A percentile compares a stretch with the other conserved stretches of the same genome.
Conservation (phyloP, 768 basidiomycete genomes). For the Tylopilus cervinicoccineus region DNA sequence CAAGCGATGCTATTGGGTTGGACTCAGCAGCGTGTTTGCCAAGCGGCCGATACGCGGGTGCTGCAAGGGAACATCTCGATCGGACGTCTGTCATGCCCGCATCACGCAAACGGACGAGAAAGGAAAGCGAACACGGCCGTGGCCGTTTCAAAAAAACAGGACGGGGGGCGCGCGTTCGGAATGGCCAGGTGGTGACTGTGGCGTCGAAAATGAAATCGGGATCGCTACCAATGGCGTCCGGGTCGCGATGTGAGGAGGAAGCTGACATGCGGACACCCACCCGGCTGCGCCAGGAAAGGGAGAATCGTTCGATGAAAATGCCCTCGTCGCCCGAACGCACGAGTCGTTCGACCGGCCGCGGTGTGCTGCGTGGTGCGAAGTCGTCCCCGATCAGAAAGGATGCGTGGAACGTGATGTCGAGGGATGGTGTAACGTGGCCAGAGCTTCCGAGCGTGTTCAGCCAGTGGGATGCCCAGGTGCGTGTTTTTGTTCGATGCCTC, state of each 20-base stretch:
- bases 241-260: background rate
- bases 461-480: conserved; percentile 25
- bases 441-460: conserved; percentile 5
- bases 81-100: background rate
- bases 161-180: conserved; percentile 8
- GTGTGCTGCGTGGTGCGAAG: background rate
- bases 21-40: background rate
- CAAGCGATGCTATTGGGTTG: too few species aligned
- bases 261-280: background rate
- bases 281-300: background rate
- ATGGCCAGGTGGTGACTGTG: conserved; percentile 13
- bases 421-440: conserved; percentile 12
- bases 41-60: too few species aligned
- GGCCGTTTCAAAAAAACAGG: background rate
- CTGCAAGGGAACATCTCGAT: background rate
- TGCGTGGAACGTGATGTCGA: background rate
- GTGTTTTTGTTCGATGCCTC: background rate
- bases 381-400: conserved; percentile 1
- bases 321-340: background rate
- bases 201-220: background rate
- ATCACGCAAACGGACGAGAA: conserved; percentile 4
- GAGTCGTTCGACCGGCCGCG: background rate
- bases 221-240: background rate
- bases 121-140: background rate
- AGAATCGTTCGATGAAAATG: background rate